These are phyloP conservation scores for Chlorella variabilis DNA, from an alignment of 163 green algal genomes.

Conservation along the genomic window DNA sequence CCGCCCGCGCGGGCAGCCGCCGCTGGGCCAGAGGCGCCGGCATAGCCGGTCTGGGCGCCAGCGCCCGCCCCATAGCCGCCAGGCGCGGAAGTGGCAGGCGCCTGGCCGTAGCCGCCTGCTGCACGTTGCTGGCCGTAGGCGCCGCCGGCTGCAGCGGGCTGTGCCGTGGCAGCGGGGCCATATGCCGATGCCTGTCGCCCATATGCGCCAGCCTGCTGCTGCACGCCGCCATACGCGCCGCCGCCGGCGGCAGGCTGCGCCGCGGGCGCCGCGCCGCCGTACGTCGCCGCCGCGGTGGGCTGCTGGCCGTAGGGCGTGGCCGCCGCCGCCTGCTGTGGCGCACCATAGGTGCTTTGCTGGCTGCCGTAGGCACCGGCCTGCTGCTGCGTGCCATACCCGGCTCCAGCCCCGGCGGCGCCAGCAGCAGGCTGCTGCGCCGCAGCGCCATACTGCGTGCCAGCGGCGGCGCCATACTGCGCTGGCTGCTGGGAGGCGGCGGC, in stretches of 20 bases:
- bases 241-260: neutral
- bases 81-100: neutral
- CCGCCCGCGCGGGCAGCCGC: neutral
- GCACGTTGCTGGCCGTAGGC: neutral
- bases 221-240: neutral
- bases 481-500: no score
- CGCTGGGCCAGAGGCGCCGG: neutral
- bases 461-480: neutral
- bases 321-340: neutral
- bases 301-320: constrained; percentile 11
- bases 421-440: neutral
- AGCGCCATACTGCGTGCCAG: neutral
- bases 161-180: no score
- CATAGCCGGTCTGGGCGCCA: neutral
- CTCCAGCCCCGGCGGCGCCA: no score
- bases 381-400: neutral
- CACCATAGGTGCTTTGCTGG: constrained; percentile 3
- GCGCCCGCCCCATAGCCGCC: neutral
- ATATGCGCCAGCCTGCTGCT: neutral
- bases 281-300: neutral
- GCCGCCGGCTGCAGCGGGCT: neutral
- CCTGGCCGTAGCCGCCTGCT: neutral
- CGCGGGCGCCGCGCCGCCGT: neutral
- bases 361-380: no score
- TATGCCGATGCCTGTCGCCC: neutral